Evolutionary conservation across 2,329 filamentous ascomycete species (phyloP).

Genomic region (Dactylellina parvicollis): DNA sequence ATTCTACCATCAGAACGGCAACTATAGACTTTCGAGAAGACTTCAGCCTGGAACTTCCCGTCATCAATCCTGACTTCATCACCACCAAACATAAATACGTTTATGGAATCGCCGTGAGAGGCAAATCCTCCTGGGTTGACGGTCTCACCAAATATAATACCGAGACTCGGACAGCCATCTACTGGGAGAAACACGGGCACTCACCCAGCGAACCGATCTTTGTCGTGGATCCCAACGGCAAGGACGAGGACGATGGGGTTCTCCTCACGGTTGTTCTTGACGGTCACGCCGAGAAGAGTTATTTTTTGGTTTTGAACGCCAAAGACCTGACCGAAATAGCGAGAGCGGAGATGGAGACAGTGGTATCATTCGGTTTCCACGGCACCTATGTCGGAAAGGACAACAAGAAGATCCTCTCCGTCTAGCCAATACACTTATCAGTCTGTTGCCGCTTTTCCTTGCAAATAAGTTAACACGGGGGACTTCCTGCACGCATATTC

Average conservation of each 20-base stretch:
- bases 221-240: constrained; percentile 63
- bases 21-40: constrained; percentile 47
- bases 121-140: constrained; percentile 71
- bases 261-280: constrained; percentile 73
- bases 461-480: too few species aligned
- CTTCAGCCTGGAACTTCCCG: constrained; percentile 68
- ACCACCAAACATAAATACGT: constrained; percentile 70
- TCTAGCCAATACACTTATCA: neutral
- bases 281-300: constrained; percentile 67
- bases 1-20: constrained; percentile 17
- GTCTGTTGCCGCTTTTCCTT: neutral
- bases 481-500: neutral
- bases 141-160: constrained; percentile 74
- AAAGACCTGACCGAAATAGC: constrained; percentile 72
- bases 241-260: constrained; percentile 69
- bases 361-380: constrained; percentile 73
- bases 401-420: constrained; percentile 21
- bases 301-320: constrained; percentile 73
- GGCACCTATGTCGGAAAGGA: constrained; percentile 64
- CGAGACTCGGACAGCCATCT: constrained; percentile 64
- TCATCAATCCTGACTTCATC: constrained; percentile 70
- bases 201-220: constrained; percentile 77
- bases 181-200: constrained; percentile 71
- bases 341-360: constrained; percentile 70
- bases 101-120: constrained; percentile 69